Conservation (phyloP, 768 basidiomycete genomes). For the Megacollybia marginata region DNA sequence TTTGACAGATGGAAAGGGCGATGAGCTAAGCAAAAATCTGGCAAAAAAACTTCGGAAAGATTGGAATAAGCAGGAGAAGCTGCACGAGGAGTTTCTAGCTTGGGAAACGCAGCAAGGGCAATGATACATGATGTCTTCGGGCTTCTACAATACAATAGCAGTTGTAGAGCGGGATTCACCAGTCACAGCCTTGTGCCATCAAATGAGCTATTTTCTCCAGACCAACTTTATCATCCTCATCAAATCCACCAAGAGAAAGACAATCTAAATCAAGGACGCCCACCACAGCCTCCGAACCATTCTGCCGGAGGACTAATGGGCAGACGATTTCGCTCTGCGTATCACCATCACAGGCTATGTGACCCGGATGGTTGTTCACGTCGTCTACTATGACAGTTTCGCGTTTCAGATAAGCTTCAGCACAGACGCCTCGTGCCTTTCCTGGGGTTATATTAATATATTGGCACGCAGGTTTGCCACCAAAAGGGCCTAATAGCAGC, state of each 20-base stretch:
- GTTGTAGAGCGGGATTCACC: conserved; percentile 31
- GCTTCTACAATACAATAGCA: too few species aligned
- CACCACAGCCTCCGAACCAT: conserved; percentile 25
- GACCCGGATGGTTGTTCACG: conserved; percentile 80
- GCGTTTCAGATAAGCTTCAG: conserved; percentile 57
- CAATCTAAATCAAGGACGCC: conserved; percentile 88
- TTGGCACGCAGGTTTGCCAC: conserved; percentile 88
- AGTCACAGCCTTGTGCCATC: conserved; percentile 57
- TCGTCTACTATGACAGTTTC: conserved; percentile 64
- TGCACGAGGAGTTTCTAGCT: conserved; percentile 70
- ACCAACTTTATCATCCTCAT: conserved; percentile 70
- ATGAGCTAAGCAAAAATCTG: conserved; percentile 76
- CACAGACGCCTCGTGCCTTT: conserved; percentile 76
- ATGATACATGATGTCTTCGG: conserved; percentile 1
- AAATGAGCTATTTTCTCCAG: conserved; percentile 65
- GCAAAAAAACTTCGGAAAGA: conserved; percentile 75
- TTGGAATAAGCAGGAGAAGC: conserved; percentile 63
- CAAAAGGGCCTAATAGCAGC: conserved; percentile 78
- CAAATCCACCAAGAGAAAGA: conserved; percentile 61
- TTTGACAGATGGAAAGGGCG: conserved; percentile 75
- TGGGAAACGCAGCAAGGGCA: conserved; percentile 24
- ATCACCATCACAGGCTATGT: conserved; percentile 89
- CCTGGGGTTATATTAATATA: conserved; percentile 53
- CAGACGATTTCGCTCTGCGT: conserved; percentile 89
- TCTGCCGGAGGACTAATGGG: conserved; percentile 47